phyloP scores from a whole-genome alignment of 768 basidiomycete genomes.

The Leccinum variicolor region DNA sequence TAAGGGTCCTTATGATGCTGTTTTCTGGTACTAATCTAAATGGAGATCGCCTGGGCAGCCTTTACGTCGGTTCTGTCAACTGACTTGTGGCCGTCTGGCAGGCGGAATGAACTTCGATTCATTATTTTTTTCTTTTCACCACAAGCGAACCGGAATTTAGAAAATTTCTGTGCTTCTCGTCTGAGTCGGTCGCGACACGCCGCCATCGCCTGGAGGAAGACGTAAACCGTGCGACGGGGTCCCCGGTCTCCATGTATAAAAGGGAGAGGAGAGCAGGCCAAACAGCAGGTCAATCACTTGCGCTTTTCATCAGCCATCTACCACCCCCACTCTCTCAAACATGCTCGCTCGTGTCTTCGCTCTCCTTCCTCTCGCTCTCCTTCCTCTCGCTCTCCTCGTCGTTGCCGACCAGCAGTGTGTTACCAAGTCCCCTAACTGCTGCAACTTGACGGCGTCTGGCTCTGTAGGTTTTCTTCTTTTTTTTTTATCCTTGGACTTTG shows the following conservation, averaged over 20 bases:
- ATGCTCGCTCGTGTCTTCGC: constrained; percentile 21
- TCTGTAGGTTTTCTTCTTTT: neutral
- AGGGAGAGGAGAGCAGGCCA: neutral
- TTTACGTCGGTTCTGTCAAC: too few relatives aligned
- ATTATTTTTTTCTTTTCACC: too few relatives aligned
- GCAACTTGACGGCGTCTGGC: neutral
- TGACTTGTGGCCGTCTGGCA: too few relatives aligned
- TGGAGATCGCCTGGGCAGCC: too few relatives aligned
- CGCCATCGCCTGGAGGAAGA: neutral
- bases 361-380: constrained; percentile 16
- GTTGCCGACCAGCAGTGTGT: constrained; percentile 9
- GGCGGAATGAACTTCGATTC: too few relatives aligned
- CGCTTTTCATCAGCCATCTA: neutral
- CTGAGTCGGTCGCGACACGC: too few relatives aligned
- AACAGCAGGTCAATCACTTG: neutral
- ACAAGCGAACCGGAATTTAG: too few relatives aligned
- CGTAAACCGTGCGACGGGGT: neutral
- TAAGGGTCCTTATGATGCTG: too few relatives aligned
- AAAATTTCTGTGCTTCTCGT: too few relatives aligned
- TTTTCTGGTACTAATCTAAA: too few relatives aligned
- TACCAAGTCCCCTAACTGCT: constrained; percentile 2
- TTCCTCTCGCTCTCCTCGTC: constrained; percentile 15
- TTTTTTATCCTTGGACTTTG: neutral
- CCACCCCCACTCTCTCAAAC: neutral
- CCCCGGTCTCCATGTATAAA: neutral